Conservation (phyloP, 805 yeast genomes). For the Pichia nakasei region DNA sequence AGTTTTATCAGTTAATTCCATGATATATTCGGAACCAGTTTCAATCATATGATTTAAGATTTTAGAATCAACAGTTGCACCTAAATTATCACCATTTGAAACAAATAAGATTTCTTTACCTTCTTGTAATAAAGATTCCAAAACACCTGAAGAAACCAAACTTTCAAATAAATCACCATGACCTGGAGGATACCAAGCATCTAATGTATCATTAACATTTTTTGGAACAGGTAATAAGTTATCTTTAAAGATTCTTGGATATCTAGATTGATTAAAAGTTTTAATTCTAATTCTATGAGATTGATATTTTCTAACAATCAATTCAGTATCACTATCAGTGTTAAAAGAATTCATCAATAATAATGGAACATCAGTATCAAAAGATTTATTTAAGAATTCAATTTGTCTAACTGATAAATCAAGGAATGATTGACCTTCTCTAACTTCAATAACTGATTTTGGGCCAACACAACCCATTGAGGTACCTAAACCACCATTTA, state of each 20-base stretch:
- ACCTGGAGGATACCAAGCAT: constrained; percentile 99
- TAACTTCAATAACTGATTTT: constrained; percentile 93
- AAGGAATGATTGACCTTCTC: constrained; percentile 95
- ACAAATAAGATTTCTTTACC: constrained; percentile 95
- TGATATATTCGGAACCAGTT: constrained; percentile 85
- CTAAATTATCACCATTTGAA: constrained; percentile 96
- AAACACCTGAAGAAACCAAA: constrained; percentile 80
- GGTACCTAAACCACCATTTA: constrained; percentile 97
- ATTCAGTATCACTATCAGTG: constrained; percentile 92
- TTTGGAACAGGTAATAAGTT: constrained; percentile 94
- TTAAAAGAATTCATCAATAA: constrained; percentile 97
- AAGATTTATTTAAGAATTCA: constrained; percentile 83
- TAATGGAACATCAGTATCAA: constrained; percentile 90
- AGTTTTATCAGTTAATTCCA: constrained; percentile 98
- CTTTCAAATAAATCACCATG: constrained; percentile 97
- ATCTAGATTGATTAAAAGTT: constrained; percentile 96
- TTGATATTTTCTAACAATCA: constrained; percentile 91
- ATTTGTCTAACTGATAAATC: constrained; percentile 96
- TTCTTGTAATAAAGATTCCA: constrained; percentile 79
- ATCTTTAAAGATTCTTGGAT: constrained; percentile 92
- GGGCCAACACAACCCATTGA: constrained; percentile 99
- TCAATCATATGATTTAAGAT: constrained; percentile 90
- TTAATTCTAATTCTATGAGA: constrained; percentile 92
- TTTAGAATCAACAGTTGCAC: constrained; percentile 93
- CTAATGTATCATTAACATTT: constrained; percentile 58